These are phyloP conservation scores for Populus davidiana DNA, from an alignment of 345 rosid genomes.

Conservation along the genomic window DNA sequence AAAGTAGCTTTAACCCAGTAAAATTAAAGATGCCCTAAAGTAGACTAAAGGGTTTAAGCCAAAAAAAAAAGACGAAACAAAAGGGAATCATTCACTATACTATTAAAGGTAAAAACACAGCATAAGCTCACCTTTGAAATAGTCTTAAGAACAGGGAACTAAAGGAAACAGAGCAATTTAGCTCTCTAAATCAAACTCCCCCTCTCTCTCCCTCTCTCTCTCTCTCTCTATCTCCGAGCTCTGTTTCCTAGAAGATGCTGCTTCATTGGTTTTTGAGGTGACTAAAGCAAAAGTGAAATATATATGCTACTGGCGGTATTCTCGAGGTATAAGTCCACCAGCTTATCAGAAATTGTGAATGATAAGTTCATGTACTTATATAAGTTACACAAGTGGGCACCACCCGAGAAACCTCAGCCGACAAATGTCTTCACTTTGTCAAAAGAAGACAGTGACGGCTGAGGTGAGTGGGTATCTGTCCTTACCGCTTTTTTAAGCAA, in stretches of 20 bases:
- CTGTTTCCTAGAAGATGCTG: slow-evolving; percentile 19
- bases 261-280: slow-evolving; percentile 3
- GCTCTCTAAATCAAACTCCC: not conserved
- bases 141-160: not conserved
- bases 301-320: slow-evolving; percentile 16
- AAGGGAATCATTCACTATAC: not conserved
- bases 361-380: accelerated
- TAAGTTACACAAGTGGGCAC: not conserved
- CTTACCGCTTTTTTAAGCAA: not conserved
- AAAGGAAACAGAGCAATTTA: not conserved
- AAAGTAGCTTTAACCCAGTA: slow-evolving; percentile 29
- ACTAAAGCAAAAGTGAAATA: not conserved
- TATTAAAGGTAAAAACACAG: not conserved
- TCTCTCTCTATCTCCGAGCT: not conserved
- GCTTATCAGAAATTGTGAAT: slow-evolving; percentile 14
- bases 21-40: slow-evolving; percentile 21
- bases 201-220: not conserved
- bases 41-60: not conserved
- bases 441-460: slow-evolving; percentile 24
- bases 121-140: slow-evolving; percentile 12
- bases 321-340: accelerated
- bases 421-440: slow-evolving; percentile 26
- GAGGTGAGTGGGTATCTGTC: not conserved
- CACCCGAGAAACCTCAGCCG: not conserved
- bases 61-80: not conserved